Evolutionary conservation across 108 stramenopile species (phyloP).

Genomic region (Skeletonema potamos): DNA sequence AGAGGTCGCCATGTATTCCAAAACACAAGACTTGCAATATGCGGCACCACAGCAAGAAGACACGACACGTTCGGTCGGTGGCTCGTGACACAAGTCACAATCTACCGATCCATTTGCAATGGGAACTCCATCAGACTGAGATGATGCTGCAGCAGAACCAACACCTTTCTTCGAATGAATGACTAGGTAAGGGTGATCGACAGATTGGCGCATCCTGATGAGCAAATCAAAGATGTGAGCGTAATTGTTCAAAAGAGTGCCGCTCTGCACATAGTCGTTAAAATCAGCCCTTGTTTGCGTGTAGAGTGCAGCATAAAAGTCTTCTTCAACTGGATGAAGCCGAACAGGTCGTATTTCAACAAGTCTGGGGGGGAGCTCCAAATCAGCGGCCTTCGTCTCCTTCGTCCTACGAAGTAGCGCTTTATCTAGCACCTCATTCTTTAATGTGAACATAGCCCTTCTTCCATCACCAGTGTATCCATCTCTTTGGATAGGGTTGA

Average conservation of each 20-base stretch:
- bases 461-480: constrained; percentile 87
- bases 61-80: constrained; percentile 74
- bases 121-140: constrained; percentile 14
- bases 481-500: constrained; percentile 93
- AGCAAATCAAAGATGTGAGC: constrained; percentile 97
- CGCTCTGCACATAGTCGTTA: constrained; percentile 89
- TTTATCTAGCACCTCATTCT: constrained; percentile 71
- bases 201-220: constrained; percentile 96
- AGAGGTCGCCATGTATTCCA: constrained; percentile 74
- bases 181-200: constrained; percentile 98
- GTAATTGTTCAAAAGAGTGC: constrained; percentile 98
- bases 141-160: neutral
- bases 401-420: constrained; percentile 97
- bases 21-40: constrained; percentile 80
- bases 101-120: constrained; percentile 72
- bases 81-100: constrained; percentile 84
- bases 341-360: constrained; percentile 84
- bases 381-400: constrained; percentile 89
- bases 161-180: constrained; percentile 57
- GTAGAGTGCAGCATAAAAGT: constrained; percentile 96
- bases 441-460: constrained; percentile 90
- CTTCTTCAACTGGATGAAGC: constrained; percentile 91
- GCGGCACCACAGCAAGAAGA: constrained; percentile 76
- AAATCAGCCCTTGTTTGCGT: constrained; percentile 95
- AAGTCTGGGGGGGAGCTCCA: constrained; percentile 91